Evolutionary conservation across 345 rosid species (phyloP), one percentile per base, ranked within the genome.

Genomic region (Acer yangbiense): DNA sequence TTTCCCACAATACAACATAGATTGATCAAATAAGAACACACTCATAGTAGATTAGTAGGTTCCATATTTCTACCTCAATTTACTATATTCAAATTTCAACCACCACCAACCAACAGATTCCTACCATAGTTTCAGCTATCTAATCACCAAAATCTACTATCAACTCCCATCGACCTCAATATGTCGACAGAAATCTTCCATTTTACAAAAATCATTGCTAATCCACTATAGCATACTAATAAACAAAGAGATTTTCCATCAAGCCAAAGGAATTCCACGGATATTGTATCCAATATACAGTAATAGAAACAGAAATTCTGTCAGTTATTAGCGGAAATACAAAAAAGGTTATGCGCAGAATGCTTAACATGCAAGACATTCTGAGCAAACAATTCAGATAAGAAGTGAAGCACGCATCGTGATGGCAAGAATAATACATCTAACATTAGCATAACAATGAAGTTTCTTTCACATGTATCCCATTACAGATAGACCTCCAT

Each of bases 401-500:
- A 21, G 14, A 11, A 63, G 41, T 35, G 9, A 17, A 20, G 67
- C 81, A 76, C 17, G 29, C 66, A 77, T 73, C 41, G 43, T 68
- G 72, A 73, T 68, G 76, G 78, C 58, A 76, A 67, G 69, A 76
- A 82, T 73, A 43, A 70, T 68, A 65, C 71, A 52, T 77, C 64
- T 69, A 75, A 71, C 68, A 63, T 72, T 70, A 76, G 62, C 62
- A 76, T 76, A 80, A 67, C 29, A 72, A 75, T 65, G 70, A 73
- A 76, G 75, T 27, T 63, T 70, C 23, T 63, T 70, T 79, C 63
- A 76, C 35, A 76, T 32, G 4, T 65, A 54, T 58, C 71, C 69
- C 12, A 75, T 87, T 86, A 91, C 98, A 95, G 82, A 69, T 88
- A 89, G 71, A 95, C 94, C 87, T 95, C 97, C 91, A 91, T 86